Base-by-base conservation (phyloP, 768 basidiomycete species). In the Mycena amicta region DNA sequence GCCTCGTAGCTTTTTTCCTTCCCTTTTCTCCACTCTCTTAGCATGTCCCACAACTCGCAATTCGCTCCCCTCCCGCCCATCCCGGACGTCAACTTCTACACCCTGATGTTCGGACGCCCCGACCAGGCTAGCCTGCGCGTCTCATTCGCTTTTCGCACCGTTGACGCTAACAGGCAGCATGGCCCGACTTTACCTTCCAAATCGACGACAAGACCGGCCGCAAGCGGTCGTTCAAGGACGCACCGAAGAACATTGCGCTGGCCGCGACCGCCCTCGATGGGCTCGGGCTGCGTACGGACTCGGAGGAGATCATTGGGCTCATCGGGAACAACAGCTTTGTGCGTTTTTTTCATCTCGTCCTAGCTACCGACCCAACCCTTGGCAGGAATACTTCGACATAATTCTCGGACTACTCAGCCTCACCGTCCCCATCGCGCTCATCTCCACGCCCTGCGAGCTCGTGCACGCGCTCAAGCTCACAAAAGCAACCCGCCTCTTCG, bases 241-340 rank as follows among this genome's bases (percentile, higher is more conserved):
- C 88, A 59, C 51, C 77, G 16, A 78, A 81, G 31, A 74, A 77
- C 15, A 77, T 89, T 0, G 72, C 76, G 5, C 77, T 83, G 50
- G 80, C 81, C n/a, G 82, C 85, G 2, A 88, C 87, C 0, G 86
- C 82, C 0, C 74, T 90, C 15, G 80, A 73, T 2, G 68, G 90
- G 0, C 72, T 89, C 1, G 87, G 81, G 0, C 66, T 92, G 12
- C 65, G 70, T 5, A 69, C 70, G 0, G 74, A 74, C 39, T 74
- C 79, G n/a, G 76, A 75, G 0, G 86, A 88, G 53, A 81, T 89
- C 23, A 76, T 90, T 22, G 90, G 88, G 4, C 82, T 92, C 16
- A 79, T 90, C 66, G 83, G 83, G 70, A 80, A 86, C 47, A 92
- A 92, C 66, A 86, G 81, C n/a, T n/a, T n/a, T n/a, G n/a, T n/a